Evolutionary conservation across 805 yeast species (phyloP), one percentile per base, ranked within the genome.

Genomic region (Wickerhamomyces mucosus): DNA sequence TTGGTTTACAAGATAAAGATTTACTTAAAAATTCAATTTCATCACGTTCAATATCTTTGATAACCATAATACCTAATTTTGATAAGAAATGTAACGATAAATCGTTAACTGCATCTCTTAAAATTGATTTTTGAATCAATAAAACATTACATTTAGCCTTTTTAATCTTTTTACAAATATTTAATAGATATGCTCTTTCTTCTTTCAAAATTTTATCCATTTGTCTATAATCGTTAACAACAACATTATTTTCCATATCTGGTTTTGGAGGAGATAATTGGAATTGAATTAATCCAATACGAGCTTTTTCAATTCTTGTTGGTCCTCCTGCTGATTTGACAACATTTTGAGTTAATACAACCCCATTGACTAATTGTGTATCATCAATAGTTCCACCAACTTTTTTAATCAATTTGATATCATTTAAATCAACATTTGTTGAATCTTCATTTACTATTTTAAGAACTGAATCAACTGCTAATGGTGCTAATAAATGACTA

Each of bases 131-230:
- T 17, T 97, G 98, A 70, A 43, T 81, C 86, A 47, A 85, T 81
- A 62, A 82, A 82, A 40, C 60, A 63, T 61, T 76, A 78, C 98
- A 92, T 61, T 88, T 92, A 43, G 96, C 80, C 69, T 92, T 92
- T 55, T 94, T 92, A 62, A 92, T 85, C 55, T 84, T 85, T 61
- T 92, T 92, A 67, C 96, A 88, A 55, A 92, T 82, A 57, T 89
- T 89, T 54, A 92, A 71, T 51, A 92, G 64, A 55, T 92, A 92
- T 18, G 95, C 92, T 56, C 99, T 78, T 67, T 92, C 98, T 62
- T 92, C 99, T 55, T 94, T 92, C 54, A 92, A 68, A 46, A 92
- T 92, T 64, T 89, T 92, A 61, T 92, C 99, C 99, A 92, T 92
- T 61, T 92, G 98, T 60, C 98, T 75, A 65, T 92, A 92, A 59